These are phyloP conservation scores for Coemansia sp. DNA, from an alignment of 192 early-diverging fungal genomes.

Conservation along the genomic window DNA sequence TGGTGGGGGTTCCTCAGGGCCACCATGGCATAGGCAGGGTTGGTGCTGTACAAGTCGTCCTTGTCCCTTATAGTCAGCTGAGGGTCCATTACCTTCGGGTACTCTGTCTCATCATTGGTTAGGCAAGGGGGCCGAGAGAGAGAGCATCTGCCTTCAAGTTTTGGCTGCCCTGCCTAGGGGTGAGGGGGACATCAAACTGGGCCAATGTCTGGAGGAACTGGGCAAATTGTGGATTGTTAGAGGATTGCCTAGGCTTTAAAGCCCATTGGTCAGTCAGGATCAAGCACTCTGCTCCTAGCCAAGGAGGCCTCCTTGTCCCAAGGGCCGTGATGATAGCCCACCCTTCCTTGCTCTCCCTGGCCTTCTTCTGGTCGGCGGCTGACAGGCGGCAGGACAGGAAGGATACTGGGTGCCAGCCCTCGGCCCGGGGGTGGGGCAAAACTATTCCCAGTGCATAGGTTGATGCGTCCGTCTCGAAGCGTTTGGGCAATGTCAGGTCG, in stretches of 20 bases:
- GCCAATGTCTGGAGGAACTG: neutral
- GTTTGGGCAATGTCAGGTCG: neutral
- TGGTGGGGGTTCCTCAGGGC: too few relatives aligned
- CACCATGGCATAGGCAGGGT: too few relatives aligned
- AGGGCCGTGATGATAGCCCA: neutral
- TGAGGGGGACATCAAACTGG: conserved; percentile 2
- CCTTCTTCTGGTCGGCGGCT: neutral
- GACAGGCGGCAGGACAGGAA: neutral
- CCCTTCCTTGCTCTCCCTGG: conserved; percentile 5
- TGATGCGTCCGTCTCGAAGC: conserved; percentile 5
- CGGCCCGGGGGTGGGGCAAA: neutral
- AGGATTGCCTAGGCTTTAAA: neutral
- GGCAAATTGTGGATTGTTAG: neutral
- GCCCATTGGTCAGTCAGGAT: conserved; percentile 4
- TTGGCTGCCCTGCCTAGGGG: neutral
- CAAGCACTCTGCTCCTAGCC: neutral
- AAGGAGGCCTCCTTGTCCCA: neutral
- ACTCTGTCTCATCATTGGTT: neutral
- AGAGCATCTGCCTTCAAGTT: conserved; percentile 7
- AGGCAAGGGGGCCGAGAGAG: neutral
- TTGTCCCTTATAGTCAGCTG: neutral
- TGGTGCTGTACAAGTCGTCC: neutral
- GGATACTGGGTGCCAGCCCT: conserved; percentile 2
- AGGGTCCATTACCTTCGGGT: neutral
- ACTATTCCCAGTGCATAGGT: conserved; percentile 3